phyloP scores from a whole-genome alignment of 352 stramenopile species.

The Globisporangium paroecandrum region DNA sequence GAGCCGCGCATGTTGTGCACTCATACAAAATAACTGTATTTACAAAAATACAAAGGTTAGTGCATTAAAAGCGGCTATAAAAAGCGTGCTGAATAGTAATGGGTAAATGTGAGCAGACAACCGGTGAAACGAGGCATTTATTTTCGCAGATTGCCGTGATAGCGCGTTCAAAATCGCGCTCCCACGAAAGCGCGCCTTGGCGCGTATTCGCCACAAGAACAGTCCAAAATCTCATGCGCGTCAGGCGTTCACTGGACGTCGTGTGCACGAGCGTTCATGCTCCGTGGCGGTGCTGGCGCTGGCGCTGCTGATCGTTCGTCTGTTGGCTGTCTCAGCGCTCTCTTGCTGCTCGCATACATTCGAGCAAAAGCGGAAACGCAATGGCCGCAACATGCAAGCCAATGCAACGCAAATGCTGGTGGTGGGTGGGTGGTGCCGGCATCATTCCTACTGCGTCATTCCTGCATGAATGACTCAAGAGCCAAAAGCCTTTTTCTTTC shows the following conservation, averaged over 20 bases:
- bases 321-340: constrained; percentile 1
- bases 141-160: neutral
- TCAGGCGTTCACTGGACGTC: no score
- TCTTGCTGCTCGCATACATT: neutral
- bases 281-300: neutral
- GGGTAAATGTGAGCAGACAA: neutral
- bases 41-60: neutral
- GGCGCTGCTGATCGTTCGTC: neutral
- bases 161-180: neutral
- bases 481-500: neutral
- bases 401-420: neutral
- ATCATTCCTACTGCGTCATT: neutral
- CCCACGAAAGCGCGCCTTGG: neutral
- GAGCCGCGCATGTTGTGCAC: no score
- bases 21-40: no score
- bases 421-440: neutral
- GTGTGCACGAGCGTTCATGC: neutral
- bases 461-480: neutral
- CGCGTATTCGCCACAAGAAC: constrained; percentile 1
- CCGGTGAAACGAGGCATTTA: neutral
- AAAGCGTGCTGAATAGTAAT: neutral
- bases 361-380: neutral
- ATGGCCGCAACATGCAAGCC: neutral
- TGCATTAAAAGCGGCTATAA: neutral
- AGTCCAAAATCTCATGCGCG: neutral